Conservation (phyloP, 495 filamentous ascomycete genomes). For the Rhizodiscina lignyota region DNA sequence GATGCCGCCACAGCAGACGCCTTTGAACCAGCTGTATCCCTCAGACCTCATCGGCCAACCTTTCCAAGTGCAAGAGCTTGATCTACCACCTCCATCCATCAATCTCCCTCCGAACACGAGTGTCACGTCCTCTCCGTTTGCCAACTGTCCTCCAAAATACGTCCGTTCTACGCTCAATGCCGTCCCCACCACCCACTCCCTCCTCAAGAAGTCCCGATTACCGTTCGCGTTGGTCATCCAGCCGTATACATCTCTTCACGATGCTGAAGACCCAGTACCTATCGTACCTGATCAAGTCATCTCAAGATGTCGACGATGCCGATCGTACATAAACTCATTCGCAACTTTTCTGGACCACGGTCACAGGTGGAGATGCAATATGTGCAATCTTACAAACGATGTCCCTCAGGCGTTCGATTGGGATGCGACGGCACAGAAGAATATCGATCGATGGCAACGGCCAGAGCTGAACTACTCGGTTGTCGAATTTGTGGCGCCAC, state of each 20-base stretch:
- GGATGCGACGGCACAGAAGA: conserved; percentile 81
- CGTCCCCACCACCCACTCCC: conserved; percentile 73
- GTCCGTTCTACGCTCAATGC: conserved; percentile 90
- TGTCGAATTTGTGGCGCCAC: conserved; percentile 91
- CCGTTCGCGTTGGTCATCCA: conserved; percentile 94
- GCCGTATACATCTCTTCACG: conserved; percentile 83
- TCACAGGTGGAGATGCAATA: conserved; percentile 96
- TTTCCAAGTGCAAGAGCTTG: conserved; percentile 83
- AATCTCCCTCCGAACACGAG: conserved; percentile 81
- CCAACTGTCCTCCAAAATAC: conserved; percentile 89
- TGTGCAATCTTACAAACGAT: conserved; percentile 98
- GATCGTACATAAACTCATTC: conserved; percentile 95
- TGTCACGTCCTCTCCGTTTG: conserved; percentile 77
- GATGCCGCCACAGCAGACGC: conserved; percentile 24
- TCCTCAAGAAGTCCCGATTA: conserved; percentile 90
- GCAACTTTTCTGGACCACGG: conserved; percentile 93
- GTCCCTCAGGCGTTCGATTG: conserved; percentile 98
- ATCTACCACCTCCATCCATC: conserved; percentile 82
- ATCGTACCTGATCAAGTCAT: conserved; percentile 95
- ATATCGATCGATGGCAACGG: conserved; percentile 74
- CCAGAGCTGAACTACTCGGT: conserved; percentile 86
- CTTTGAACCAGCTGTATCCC: conserved; percentile 78
- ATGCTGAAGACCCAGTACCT: conserved; percentile 77
- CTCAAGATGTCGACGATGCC: conserved; percentile 82
- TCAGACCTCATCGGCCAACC: conserved; percentile 83